Conservation (phyloP, 139 green algal species). For the Nannochloris sp. region DNA sequence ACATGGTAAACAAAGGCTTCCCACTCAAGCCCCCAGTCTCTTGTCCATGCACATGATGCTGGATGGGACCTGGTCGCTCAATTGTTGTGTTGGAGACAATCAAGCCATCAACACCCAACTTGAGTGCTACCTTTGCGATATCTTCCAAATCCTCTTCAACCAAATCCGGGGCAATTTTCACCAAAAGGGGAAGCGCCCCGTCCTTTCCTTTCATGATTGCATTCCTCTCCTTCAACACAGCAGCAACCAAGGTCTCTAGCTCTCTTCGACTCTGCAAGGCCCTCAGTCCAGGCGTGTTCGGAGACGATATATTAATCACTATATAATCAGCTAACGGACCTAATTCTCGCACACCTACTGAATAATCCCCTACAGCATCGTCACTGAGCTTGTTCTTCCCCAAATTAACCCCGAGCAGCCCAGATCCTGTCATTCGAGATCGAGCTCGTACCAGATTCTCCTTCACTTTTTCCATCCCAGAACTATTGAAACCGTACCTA, state of each 20-base stretch:
- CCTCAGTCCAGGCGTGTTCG: slow-evolving; percentile 92
- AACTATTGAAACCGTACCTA: slow-evolving; percentile 96
- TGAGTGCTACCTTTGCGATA: slow-evolving; percentile 71
- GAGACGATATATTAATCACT: slow-evolving; percentile 96
- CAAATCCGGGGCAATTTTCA: slow-evolving; percentile 95
- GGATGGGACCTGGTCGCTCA: slow-evolving; percentile 50
- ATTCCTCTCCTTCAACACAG: slow-evolving; percentile 52
- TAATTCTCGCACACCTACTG: slow-evolving; percentile 56
- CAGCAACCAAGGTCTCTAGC: slow-evolving; percentile 63
- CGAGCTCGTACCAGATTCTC: slow-evolving; percentile 16
- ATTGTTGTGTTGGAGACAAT: slow-evolving; percentile 93
- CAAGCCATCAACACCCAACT: slow-evolving; percentile 68
- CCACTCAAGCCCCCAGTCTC: slow-evolving; percentile 80
- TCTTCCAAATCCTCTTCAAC: slow-evolving; percentile 66
- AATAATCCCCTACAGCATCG: slow-evolving; percentile 79
- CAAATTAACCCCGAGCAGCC: slow-evolving; percentile 89
- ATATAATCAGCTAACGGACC: slow-evolving; percentile 80
- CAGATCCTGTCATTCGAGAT: slow-evolving; percentile 39
- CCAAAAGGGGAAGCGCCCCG: slow-evolving; percentile 65
- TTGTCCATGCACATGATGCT: slow-evolving; percentile 31
- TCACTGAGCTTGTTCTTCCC: slow-evolving; percentile 95
- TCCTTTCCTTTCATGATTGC: slow-evolving; percentile 27
- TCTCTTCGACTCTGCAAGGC: slow-evolving; percentile 71
- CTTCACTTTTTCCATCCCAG: slow-evolving; percentile 68
- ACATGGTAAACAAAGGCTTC: slow-evolving; percentile 65